These are phyloP conservation scores for Maudiozyma bulderi DNA, from an alignment of 805 yeast species.

Conservation along the genomic window DNA sequence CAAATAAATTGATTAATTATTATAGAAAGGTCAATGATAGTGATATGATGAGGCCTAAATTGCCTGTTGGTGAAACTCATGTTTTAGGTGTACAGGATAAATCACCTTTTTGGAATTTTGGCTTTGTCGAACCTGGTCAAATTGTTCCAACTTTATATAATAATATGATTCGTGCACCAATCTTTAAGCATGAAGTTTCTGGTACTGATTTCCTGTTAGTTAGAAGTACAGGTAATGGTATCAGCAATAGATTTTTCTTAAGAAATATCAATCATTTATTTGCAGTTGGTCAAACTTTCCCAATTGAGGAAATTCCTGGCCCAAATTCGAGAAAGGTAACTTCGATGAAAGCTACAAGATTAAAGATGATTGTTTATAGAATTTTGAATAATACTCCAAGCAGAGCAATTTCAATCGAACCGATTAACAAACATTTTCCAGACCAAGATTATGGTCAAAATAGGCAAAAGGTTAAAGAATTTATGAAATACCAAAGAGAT, in stretches of 20 bases:
- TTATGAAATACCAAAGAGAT: conserved; percentile 92
- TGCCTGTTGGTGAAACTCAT: conserved; percentile 87
- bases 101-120: conserved; percentile 97
- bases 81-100: conserved; percentile 93
- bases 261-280: conserved; percentile 63
- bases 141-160: conserved; percentile 90
- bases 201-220: conserved; percentile 75
- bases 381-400: conserved; percentile 67
- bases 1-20: conserved; percentile 83
- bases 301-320: conserved; percentile 92
- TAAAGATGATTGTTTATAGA: conserved; percentile 88
- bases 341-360: conserved; percentile 78
- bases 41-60: conserved; percentile 78
- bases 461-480: conserved; percentile 88
- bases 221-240: conserved; percentile 74
- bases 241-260: conserved; percentile 57
- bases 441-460: conserved; percentile 97
- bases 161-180: conserved; percentile 85
- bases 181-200: conserved; percentile 73
- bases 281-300: conserved; percentile 85
- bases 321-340: conserved; percentile 96
- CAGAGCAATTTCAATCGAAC: conserved; percentile 72
- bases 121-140: conserved; percentile 89
- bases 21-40: conserved; percentile 76
- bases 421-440: conserved; percentile 86